Conservation (phyloP, 768 basidiomycete genomes). For the Russula sp. region DNA sequence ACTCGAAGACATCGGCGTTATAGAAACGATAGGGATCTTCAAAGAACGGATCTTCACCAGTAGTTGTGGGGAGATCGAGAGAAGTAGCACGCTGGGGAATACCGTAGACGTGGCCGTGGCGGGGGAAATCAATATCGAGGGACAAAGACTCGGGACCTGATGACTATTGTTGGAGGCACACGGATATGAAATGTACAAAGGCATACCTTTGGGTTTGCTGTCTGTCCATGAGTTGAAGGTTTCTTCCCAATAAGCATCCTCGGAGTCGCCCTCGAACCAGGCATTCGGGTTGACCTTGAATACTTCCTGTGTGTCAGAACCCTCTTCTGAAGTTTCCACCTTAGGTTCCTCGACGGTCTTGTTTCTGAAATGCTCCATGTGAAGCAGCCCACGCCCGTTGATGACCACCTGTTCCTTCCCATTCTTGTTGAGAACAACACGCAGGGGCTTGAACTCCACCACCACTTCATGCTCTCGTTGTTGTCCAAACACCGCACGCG, state of each 20-base stretch:
- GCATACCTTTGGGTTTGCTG: constrained; percentile 87
- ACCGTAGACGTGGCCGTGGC: constrained; percentile 86
- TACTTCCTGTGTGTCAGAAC: constrained; percentile 42
- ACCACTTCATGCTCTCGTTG: constrained; percentile 59
- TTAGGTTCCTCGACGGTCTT: constrained; percentile 45
- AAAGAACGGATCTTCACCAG: constrained; percentile 69
- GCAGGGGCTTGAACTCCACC: constrained; percentile 71
- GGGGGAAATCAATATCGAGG: constrained; percentile 90
- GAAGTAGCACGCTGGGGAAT: constrained; percentile 95
- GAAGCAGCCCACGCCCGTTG: constrained; percentile 84
- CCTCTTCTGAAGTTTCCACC: constrained; percentile 41
- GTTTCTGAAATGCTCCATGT: constrained; percentile 96
- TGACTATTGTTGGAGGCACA: background rate
- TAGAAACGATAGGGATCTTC: constrained; percentile 91
- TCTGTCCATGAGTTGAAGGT: constrained; percentile 84
- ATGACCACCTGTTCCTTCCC: constrained; percentile 83
- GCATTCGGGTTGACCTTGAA: constrained; percentile 47
- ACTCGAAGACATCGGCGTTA: constrained; percentile 96
- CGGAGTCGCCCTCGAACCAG: constrained; percentile 87
- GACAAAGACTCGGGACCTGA: constrained; percentile 92
- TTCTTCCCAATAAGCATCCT: constrained; percentile 90
- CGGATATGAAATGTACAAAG: background rate
- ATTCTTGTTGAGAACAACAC: constrained; percentile 60
- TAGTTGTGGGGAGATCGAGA: constrained; percentile 83
- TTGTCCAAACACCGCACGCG: constrained; percentile 58